phyloP scores from a whole-genome alignment of 2,329 filamentous ascomycete species.

The Verticillium klebahnii region DNA sequence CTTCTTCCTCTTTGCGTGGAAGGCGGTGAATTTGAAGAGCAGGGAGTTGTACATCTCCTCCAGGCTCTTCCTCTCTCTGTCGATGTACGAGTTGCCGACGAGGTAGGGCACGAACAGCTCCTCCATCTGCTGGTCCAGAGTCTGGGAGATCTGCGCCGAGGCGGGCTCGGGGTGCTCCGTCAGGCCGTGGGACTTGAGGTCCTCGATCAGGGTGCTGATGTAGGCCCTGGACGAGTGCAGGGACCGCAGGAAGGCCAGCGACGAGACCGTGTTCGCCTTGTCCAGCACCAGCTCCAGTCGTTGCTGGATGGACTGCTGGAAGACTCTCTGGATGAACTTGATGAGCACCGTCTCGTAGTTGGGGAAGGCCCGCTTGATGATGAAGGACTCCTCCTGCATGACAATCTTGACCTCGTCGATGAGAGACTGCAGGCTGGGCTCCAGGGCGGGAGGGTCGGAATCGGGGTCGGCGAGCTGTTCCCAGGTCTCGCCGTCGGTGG shows the following conservation, averaged over 20 bases:
- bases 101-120: conserved; percentile 72
- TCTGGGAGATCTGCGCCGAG: conserved; percentile 78
- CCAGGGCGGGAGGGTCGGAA: conserved; percentile 83
- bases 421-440: conserved; percentile 85
- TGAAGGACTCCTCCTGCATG: conserved; percentile 94
- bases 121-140: conserved; percentile 67
- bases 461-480: conserved; percentile 93
- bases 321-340: conserved; percentile 91
- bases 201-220: conserved; percentile 82
- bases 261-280: conserved; percentile 88
- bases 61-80: conserved; percentile 62
- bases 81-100: conserved; percentile 65
- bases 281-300: conserved; percentile 92
- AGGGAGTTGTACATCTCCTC: conserved; percentile 86
- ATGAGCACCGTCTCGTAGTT: conserved; percentile 92
- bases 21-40: conserved; percentile 95
- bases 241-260: conserved; percentile 84
- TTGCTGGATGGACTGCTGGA: conserved; percentile 97
- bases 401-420: conserved; percentile 93
- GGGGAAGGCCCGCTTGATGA: conserved; percentile 94
- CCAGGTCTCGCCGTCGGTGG: conserved; percentile 73
- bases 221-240: conserved; percentile 88
- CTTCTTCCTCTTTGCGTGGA: conserved; percentile 84
- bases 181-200: conserved; percentile 87
- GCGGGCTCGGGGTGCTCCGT: conserved; percentile 93